Conservation (phyloP, 1,139 yeast genomes). For the Candida gigantensis region DNA sequence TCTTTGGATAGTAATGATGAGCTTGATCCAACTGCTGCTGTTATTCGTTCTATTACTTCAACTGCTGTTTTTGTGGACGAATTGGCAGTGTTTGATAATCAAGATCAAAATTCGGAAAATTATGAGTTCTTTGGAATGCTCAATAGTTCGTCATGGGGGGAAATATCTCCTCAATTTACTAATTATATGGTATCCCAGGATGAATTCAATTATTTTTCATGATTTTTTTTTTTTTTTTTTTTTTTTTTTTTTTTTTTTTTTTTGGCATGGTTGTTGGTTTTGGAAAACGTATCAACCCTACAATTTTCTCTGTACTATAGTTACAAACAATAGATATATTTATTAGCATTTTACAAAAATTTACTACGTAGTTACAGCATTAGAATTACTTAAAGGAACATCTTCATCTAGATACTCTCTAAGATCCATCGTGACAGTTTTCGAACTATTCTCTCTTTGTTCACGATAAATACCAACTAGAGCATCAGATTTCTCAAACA, state of each 20-base stretch:
- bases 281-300: too few species aligned
- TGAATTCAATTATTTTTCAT: too few species aligned
- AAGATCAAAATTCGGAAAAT: too few species aligned
- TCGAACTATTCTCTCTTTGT: conserved; percentile 73
- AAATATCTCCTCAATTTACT: not conserved
- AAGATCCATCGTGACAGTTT: conserved; percentile 73
- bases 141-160: not conserved
- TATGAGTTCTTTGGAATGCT: not conserved
- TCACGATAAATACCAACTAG: conserved; percentile 92
- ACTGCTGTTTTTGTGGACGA: conserved; percentile 1
- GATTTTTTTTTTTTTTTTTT: too few species aligned
- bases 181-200: not conserved
- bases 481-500: conserved; percentile 87
- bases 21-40: not conserved
- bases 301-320: too few species aligned
- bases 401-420: conserved; percentile 56
- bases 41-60: not conserved
- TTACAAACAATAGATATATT: not conserved
- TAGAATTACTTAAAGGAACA: conserved; percentile 18
- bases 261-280: too few species aligned
- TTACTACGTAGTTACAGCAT: conserved; percentile 9
- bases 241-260: too few species aligned
- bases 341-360: not conserved
- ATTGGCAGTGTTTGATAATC: not conserved
- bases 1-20: conserved; percentile 2